phyloP scores from a whole-genome alignment of 257 asterid genomes.

The Capsicum rhomboideum region DNA sequence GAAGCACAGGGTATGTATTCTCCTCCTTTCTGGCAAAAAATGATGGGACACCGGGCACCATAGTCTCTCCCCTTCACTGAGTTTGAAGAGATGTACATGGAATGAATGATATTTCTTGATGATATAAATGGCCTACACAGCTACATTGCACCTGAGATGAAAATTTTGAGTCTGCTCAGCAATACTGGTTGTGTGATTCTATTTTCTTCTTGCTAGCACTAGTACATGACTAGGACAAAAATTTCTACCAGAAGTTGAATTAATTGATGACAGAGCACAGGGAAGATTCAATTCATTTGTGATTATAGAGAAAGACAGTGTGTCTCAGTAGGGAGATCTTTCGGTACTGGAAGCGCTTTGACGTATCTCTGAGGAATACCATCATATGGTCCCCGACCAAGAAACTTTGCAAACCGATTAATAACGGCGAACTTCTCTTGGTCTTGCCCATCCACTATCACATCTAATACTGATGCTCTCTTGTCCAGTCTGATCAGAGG shows the following conservation, averaged over 20 bases:
- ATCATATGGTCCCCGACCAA: conserved; percentile 72
- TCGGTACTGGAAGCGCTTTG: conserved; percentile 64
- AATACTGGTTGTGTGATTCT: conserved; percentile 25
- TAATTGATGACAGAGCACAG: conserved; percentile 9
- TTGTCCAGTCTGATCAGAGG: conserved; percentile 58
- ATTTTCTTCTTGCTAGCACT: conserved; percentile 25
- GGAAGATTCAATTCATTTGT: conserved; percentile 11
- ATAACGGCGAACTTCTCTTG: conserved; percentile 71
- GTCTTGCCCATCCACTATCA: conserved; percentile 74
- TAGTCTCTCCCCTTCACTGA: conserved; percentile 14
- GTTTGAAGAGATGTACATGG: conserved; percentile 40
- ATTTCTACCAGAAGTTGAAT: conserved; percentile 5
- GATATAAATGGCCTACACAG: conserved; percentile 35
- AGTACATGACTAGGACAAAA: conserved; percentile 19
- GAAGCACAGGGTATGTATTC: conserved; percentile 18
- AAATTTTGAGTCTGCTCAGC: conserved; percentile 23
- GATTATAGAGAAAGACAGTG: conserved; percentile 70
- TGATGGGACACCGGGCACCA: conserved; percentile 25
- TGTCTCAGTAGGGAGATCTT: conserved; percentile 63
- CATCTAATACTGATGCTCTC: conserved; percentile 62
- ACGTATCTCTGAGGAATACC: conserved; percentile 62
- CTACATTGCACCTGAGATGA: conserved; percentile 35
- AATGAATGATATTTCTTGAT: conserved; percentile 18
- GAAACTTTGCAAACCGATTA: conserved; percentile 76
- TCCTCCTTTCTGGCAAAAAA: conserved; percentile 33